Evolutionary conservation across 2,329 filamentous ascomycete genomes (phyloP), one percentile per base, ranked within the genome.

Genomic region (Orbilia quercus): DNA sequence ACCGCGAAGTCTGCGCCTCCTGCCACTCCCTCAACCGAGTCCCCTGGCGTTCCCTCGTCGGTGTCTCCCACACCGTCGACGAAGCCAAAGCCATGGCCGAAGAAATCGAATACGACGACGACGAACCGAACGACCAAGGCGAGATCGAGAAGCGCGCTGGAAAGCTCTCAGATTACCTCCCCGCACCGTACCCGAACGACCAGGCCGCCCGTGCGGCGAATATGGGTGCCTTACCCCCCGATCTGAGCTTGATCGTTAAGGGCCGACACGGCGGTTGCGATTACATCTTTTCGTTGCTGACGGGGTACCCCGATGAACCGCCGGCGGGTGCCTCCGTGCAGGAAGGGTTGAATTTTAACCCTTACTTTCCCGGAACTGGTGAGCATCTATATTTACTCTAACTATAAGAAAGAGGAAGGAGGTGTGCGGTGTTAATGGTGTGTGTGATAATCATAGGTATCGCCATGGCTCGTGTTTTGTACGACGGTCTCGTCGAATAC

Each of bases 321-420:
- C 95, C 95, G 60, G 91, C 95, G 57, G 95, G 95, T 81, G 92
- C 91, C 75, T 84, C 87, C 79, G 90, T 99, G 73, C 89, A 89
- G 79, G 88, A 89, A 75, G 95, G 95, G 80, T 89, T 99, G 83
- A 97, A 98, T 89, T 99, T 99, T 89, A 99, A 99, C 88, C 95
- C 95, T 74, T 99, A 97, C 87, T 99, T 99, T 89, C 95, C 95
- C 69, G 95, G 95, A 81, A 98, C 95, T 78, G 94, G 94, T 84
- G 81, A 57, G 59, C 14, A 25, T 20, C 4, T 2, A 60, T 40
- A 80, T 77, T 53, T 58, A 50, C 58, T 47, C 25, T 9, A 31
- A 12, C 14, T n/a, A 42, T 1, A 3, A 18, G n/a, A 16, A 3
- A 31, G 7, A 18, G 20, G 1, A 38, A 20, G 62, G 9, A 42